phyloP scores from a whole-genome alignment of 768 basidiomycete species.

The Kondoa subrosea region DNA sequence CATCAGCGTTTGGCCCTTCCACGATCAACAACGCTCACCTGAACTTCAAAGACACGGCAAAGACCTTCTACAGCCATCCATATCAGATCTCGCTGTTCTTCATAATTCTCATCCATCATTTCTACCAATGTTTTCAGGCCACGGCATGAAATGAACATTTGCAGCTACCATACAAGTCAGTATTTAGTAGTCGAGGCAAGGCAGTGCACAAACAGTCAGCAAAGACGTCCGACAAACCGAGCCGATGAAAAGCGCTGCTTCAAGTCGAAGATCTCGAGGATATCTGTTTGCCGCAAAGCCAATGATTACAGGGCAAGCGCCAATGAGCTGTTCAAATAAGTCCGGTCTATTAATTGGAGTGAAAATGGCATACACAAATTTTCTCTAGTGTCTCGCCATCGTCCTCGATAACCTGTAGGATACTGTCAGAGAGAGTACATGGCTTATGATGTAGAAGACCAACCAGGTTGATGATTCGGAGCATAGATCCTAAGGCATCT shows the following conservation, averaged over 20 bases:
- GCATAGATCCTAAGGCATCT: conserved; percentile 65
- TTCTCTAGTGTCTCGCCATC: conserved; percentile 81
- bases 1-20: neutral
- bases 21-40: conserved; percentile 23
- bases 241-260: conserved; percentile 87
- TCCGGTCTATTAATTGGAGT: conserved; percentile 1
- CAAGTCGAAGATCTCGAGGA: conserved; percentile 77
- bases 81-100: conserved; percentile 74
- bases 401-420: conserved; percentile 38
- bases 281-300: conserved; percentile 88
- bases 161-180: conserved; percentile 36
- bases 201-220: conserved; percentile 40
- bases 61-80: conserved; percentile 88
- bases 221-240: conserved; percentile 82
- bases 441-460: conserved; percentile 23
- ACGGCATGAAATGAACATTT: conserved; percentile 98
- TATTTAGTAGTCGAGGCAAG: too few relatives aligned
- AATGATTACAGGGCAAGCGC: conserved; percentile 92
- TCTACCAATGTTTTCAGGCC: conserved; percentile 88
- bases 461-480: conserved; percentile 81
- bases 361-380: conserved; percentile 76
- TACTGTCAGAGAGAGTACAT: neutral
- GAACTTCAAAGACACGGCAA: conserved; percentile 79
- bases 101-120: conserved; percentile 86
- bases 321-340: conserved; percentile 26